phyloP scores from a whole-genome alignment of 2,329 filamentous ascomycete genomes.

The Pseudopithomyces maydicus region DNA sequence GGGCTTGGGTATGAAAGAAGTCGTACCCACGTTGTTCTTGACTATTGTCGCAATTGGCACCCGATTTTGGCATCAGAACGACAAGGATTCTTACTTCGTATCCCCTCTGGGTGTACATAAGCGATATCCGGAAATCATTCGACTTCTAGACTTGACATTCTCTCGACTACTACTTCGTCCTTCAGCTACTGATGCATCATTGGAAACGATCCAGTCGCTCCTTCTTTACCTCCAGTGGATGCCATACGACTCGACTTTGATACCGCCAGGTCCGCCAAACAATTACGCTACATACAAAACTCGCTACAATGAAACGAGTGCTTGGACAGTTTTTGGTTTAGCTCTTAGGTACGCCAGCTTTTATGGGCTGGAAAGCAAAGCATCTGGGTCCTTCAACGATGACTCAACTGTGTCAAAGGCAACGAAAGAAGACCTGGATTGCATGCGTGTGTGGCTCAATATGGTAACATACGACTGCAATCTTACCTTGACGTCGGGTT shows the following conservation, averaged over 20 bases:
- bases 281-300: not conserved
- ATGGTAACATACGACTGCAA: conserved; percentile 1
- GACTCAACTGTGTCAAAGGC: not conserved
- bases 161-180: not conserved
- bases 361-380: not conserved
- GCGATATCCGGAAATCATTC: not conserved
- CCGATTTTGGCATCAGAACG: not conserved
- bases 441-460: not conserved
- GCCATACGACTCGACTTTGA: not conserved
- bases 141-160: not conserved
- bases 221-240: not conserved
- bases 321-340: not conserved
- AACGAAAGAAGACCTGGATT: not conserved
- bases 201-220: not conserved
- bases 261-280: not conserved
- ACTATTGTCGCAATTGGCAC: not conserved
- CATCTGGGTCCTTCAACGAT: not conserved
- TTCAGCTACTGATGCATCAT: not conserved
- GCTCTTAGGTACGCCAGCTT: not conserved
- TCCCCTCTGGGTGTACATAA: not conserved
- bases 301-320: not conserved
- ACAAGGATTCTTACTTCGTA: not conserved
- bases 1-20: not conserved
- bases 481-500: not conserved
- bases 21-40: not conserved